A percentile compares a stretch with the other conserved stretches of the same genome.
Conservation (phyloP, 768 basidiomycete genomes). For the Mycena rosella region DNA sequence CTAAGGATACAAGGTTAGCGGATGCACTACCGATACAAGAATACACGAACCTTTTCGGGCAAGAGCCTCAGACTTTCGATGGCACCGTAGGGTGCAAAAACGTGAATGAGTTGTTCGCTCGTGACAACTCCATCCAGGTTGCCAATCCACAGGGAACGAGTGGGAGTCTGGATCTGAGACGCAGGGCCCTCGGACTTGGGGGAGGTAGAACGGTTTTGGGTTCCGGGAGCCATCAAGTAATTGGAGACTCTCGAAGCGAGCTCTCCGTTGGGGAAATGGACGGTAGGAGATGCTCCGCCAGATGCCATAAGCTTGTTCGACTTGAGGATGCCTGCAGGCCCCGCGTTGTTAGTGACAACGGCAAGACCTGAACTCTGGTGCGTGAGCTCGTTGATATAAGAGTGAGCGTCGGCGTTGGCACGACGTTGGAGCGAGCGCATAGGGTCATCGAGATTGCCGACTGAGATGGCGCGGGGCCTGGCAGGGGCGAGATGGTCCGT, state of each 20-base stretch:
- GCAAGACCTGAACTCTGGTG: conserved; percentile 56
- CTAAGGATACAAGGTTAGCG: conserved; percentile 55
- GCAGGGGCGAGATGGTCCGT: conserved; percentile 73
- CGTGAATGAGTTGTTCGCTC: conserved; percentile 93
- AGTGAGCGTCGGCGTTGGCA: conserved; percentile 68
- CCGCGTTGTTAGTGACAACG: conserved; percentile 52
- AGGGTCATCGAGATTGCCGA: conserved; percentile 89
- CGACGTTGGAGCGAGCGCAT: conserved; percentile 77
- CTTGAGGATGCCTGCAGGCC: conserved; percentile 70
- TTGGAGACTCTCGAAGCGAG: conserved; percentile 68
- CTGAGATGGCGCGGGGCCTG: conserved; percentile 87
- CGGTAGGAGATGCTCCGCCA: conserved; percentile 65
- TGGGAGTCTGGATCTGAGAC: conserved; percentile 90
- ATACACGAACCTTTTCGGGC: conserved; percentile 87
- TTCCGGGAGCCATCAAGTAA: conserved; percentile 77
- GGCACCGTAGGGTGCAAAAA: conserved; percentile 96
- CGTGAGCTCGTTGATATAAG: conserved; percentile 70
- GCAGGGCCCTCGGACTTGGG: conserved; percentile 82
- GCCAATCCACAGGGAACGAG: conserved; percentile 97
- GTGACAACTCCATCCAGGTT: conserved; percentile 96
- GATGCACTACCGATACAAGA: not conserved
- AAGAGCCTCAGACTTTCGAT: conserved; percentile 95
- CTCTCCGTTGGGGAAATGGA: conserved; percentile 80
- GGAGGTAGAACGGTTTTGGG: conserved; percentile 82
- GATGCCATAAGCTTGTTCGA: conserved; percentile 64